phyloP scores from a whole-genome alignment of 805 yeast genomes.

The Yarrowia sp. region DNA sequence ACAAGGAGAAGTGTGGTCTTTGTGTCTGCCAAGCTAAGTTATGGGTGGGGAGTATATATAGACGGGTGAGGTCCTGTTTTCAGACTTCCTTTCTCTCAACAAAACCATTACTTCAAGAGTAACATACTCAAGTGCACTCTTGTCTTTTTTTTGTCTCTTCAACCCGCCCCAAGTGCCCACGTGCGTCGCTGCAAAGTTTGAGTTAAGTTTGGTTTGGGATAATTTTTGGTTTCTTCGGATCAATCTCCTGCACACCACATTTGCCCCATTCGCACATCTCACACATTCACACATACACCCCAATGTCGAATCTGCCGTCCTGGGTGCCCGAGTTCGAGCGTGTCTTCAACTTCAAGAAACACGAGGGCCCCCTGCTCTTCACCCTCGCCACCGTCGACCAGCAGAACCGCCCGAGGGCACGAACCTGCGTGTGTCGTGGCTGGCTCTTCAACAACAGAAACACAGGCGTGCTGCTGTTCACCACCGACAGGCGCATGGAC shows the following conservation, averaged over 20 bases:
- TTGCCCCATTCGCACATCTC: neutral
- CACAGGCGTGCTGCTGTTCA: slow-evolving; percentile 70
- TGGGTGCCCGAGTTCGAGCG: slow-evolving; percentile 72
- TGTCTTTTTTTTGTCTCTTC: too few relatives aligned
- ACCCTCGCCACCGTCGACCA: slow-evolving; percentile 67
- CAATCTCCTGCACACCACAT: slow-evolving; percentile 38
- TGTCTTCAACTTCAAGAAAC: slow-evolving; percentile 58
- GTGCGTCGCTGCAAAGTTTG: slow-evolving; percentile 21
- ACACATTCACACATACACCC: neutral
- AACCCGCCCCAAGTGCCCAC: slow-evolving; percentile 10
- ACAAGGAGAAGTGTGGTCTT: neutral
- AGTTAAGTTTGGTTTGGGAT: slow-evolving; percentile 6
- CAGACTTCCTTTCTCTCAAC: neutral
- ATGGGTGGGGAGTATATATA: neutral
- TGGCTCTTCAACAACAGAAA: slow-evolving; percentile 73
- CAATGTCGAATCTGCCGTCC: slow-evolving; percentile 58
- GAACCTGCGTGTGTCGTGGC: slow-evolving; percentile 77
- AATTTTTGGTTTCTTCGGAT: slow-evolving; percentile 37
- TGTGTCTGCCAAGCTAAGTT: neutral
- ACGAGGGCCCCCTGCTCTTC: slow-evolving; percentile 64
- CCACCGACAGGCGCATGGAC: slow-evolving; percentile 73
- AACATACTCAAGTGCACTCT: too few relatives aligned
- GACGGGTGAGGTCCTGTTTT: neutral
- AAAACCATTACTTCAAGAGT: neutral
- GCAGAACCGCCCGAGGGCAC: slow-evolving; percentile 62